Evolutionary conservation across 2,329 filamentous ascomycete species (phyloP), one percentile per base, ranked within the genome.

Genomic region (Xylariaceae sp.): DNA sequence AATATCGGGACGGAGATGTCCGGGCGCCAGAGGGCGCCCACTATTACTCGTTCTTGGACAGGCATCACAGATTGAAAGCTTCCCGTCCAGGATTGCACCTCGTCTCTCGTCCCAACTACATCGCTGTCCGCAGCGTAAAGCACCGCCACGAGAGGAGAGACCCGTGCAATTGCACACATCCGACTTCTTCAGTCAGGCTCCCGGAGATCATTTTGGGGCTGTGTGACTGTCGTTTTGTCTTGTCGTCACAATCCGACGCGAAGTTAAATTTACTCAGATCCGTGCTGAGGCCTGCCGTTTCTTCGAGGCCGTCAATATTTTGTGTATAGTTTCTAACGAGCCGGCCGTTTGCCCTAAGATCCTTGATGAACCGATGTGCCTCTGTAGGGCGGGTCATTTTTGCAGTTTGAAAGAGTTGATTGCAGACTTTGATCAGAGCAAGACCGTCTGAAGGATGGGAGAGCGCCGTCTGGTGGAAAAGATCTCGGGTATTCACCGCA

Each of bases 381-480:
- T 29, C 25, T 29, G 25, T 29, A 29, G 25, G 25, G 14, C 25
- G 25, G n/a, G n/a, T n/a, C n/a, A n/a, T n/a, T n/a, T n/a, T n/a
- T n/a, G n/a, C n/a, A n/a, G n/a, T n/a, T n/a, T 44, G 21, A 19
- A 44, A 38, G 20, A 44, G 41, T 44, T 37, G 21, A 17, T 12
- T 12, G 16, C 34, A 44, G 34, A 33, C n/a, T 44, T 32, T 44
- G 34, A 44, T 44, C 22, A 44, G 41, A 32, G 41, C 41, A 38
- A 35, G 41, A n/a, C 41, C 41, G 23, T 44, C 41, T 37, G 41
- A 44, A 22, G 35, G 41, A 23, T 44, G 25, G 11, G 41, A 44
- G 11, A 44, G 41, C 22, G 34, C 41, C 22, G 41, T 32, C n/a
- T 38, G 7, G 17, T 44, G 35, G 20, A 44, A 44, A 21, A 44